These are phyloP conservation scores for Neofusicoccum sp. DNA, from an alignment of 2,329 filamentous ascomycete species.

Conservation along the genomic window DNA sequence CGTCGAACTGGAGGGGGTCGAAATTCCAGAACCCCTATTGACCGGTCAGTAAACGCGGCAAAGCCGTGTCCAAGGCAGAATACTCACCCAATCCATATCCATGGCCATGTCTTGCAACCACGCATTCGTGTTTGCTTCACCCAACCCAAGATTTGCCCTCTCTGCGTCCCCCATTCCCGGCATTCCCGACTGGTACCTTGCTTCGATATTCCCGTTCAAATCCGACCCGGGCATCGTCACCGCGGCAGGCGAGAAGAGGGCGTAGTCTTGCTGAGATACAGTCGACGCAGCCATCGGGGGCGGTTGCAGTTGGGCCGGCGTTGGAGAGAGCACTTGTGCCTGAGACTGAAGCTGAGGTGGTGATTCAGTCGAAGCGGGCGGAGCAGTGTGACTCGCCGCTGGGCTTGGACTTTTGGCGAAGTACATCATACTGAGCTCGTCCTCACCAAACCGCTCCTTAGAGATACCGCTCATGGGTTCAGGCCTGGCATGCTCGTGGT, in stretches of 20 bases:
- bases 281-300: not conserved
- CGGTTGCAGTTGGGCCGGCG: not conserved
- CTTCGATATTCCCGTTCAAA: slow-evolving; percentile 12
- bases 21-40: slow-evolving; percentile 21
- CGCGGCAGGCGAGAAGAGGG: not conserved
- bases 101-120: slow-evolving; percentile 30
- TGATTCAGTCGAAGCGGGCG: not conserved
- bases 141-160: slow-evolving; percentile 29
- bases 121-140: slow-evolving; percentile 37
- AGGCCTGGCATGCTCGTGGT: slow-evolving; percentile 26
- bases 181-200: slow-evolving; percentile 5
- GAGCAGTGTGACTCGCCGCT: not conserved
- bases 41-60: not conserved
- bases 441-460: slow-evolving; percentile 9
- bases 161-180: slow-evolving; percentile 22
- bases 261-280: slow-evolving; percentile 5
- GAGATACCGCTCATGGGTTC: slow-evolving; percentile 1
- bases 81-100: slow-evolving; percentile 42
- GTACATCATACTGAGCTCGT: slow-evolving; percentile 14
- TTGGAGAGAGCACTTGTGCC: not conserved
- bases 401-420: slow-evolving; percentile 17
- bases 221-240: not conserved
- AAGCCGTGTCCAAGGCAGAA: not conserved
- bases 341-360: not conserved
- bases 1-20: slow-evolving; percentile 19